These are phyloP conservation scores for Trichoderma sp. DNA, from an alignment of 2,329 filamentous ascomycete species.

Conservation along the genomic window DNA sequence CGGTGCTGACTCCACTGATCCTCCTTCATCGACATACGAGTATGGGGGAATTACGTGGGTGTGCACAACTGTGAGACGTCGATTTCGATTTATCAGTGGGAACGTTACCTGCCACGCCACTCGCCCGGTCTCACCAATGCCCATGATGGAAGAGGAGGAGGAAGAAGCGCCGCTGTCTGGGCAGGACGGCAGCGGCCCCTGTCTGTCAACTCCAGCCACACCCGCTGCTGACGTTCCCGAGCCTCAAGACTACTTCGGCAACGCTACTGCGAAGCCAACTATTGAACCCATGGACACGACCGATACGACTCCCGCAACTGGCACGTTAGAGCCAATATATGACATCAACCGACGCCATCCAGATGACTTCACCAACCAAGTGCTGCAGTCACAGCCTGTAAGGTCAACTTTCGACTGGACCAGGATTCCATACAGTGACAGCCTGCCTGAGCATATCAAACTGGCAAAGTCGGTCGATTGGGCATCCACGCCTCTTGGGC, in stretches of 20 bases:
- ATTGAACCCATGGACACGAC: slow-evolving; percentile 28
- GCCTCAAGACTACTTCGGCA: slow-evolving; percentile 44
- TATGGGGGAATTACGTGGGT: slow-evolving; percentile 69
- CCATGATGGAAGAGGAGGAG: slow-evolving; percentile 28
- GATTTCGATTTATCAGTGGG: slow-evolving; percentile 66
- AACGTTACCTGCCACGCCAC: slow-evolving; percentile 35
- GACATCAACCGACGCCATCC: slow-evolving; percentile 33
- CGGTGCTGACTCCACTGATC: slow-evolving; percentile 50
- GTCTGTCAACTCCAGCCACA: slow-evolving; percentile 37
- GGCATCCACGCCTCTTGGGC: slow-evolving; percentile 68
- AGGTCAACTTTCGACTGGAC: slow-evolving; percentile 77
- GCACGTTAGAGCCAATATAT: slow-evolving; percentile 8
- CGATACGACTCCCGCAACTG: neutral
- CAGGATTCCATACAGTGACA: slow-evolving; percentile 59
- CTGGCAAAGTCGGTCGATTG: slow-evolving; percentile 72
- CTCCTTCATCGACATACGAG: slow-evolving; percentile 51
- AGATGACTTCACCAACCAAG: slow-evolving; percentile 42
- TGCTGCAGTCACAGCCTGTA: slow-evolving; percentile 29
- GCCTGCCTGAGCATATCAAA: slow-evolving; percentile 66
- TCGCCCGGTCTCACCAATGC: slow-evolving; percentile 40
- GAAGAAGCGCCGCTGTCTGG: slow-evolving; percentile 33
- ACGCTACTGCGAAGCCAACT: slow-evolving; percentile 24
- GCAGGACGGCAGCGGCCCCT: slow-evolving; percentile 35
- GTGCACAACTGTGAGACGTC: slow-evolving; percentile 63
- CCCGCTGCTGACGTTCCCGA: slow-evolving; percentile 33